Evolutionary conservation across 495 filamentous ascomycete genomes (phyloP).

Genomic region (Aspergillus egyptiacus): DNA sequence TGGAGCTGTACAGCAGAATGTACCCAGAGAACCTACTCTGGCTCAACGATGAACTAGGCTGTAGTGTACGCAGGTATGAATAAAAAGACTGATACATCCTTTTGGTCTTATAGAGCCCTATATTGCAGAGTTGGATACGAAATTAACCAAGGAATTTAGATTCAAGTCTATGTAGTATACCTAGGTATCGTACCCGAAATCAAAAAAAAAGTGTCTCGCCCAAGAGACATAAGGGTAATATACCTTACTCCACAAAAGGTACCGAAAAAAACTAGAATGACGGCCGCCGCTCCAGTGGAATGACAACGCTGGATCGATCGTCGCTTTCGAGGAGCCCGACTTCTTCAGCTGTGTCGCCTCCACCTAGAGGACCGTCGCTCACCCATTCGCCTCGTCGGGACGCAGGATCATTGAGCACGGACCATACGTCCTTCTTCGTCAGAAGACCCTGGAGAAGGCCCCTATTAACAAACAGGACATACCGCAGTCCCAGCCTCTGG

Average conservation of each 20-base stretch:
- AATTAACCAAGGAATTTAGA: neutral
- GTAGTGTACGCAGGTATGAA: too few species aligned
- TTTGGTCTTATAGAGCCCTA: too few species aligned
- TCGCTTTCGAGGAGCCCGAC: constrained; percentile 46
- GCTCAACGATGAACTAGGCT: too few species aligned
- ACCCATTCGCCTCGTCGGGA: constrained; percentile 41
- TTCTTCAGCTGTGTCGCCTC: constrained; percentile 40
- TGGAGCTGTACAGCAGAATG: too few species aligned
- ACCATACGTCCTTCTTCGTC: constrained; percentile 99
- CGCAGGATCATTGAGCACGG: constrained; percentile 76
- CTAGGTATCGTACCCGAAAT: neutral
- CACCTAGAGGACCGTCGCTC: constrained; percentile 32
- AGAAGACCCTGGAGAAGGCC: constrained; percentile 78
- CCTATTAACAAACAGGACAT: constrained; percentile 79
- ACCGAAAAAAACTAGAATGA: constrained; percentile 14
- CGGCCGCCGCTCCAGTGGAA: constrained; percentile 33
- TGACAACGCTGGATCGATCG: constrained; percentile 34
- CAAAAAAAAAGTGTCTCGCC: constrained; percentile 1
- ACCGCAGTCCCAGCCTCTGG: constrained; percentile 84
- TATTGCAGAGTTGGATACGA: too few species aligned
- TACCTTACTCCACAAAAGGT: too few species aligned
- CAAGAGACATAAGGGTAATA: neutral
- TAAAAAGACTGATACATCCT: too few species aligned
- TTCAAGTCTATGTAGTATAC: neutral
- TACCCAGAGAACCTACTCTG: too few species aligned